phyloP scores from a whole-genome alignment of 352 stramenopile species.

The Globisporangium lucens region DNA sequence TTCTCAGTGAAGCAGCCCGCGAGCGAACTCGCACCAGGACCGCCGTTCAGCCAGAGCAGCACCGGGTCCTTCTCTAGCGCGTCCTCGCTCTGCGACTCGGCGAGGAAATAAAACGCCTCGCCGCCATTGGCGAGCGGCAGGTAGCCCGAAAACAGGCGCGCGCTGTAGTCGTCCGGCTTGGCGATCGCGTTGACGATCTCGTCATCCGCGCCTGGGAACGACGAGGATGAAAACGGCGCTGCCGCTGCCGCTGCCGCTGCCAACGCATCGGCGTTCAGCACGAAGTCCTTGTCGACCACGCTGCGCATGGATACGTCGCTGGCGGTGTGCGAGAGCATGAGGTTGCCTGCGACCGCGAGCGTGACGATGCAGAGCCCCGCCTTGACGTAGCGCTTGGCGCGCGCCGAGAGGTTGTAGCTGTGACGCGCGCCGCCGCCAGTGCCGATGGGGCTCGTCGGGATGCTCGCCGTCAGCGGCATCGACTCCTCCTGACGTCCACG shows the following conservation, averaged over 20 bases:
- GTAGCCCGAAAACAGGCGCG: slow-evolving; percentile 21
- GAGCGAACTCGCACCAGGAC: slow-evolving; percentile 92
- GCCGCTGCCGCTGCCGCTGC: neutral
- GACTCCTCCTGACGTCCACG: slow-evolving; percentile 28
- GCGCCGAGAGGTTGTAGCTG: slow-evolving; percentile 18
- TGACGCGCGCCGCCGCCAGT: neutral
- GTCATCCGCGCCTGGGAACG: slow-evolving; percentile 39
- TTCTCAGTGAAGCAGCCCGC: slow-evolving; percentile 94
- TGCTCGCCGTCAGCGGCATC: slow-evolving; percentile 30
- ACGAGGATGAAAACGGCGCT: neutral
- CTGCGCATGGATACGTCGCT: slow-evolving; percentile 9
- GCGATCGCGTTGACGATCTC: slow-evolving; percentile 42
- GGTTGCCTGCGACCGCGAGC: slow-evolving; percentile 16
- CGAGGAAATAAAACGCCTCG: slow-evolving; percentile 90
- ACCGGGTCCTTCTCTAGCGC: slow-evolving; percentile 87
- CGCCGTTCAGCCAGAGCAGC: slow-evolving; percentile 98
- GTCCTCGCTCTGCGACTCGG: slow-evolving; percentile 93
- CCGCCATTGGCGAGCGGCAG: slow-evolving; percentile 18
- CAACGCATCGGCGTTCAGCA: neutral
- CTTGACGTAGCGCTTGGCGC: slow-evolving; percentile 15
- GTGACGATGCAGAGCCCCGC: slow-evolving; percentile 17
- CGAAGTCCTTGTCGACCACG: slow-evolving; percentile 10
- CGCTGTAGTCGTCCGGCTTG: slow-evolving; percentile 23
- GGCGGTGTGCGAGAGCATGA: slow-evolving; percentile 19
- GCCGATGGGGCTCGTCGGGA: slow-evolving; percentile 4